Evolutionary conservation across 257 asterid species (phyloP).

Genomic region (Salvia rosmarinus): DNA sequence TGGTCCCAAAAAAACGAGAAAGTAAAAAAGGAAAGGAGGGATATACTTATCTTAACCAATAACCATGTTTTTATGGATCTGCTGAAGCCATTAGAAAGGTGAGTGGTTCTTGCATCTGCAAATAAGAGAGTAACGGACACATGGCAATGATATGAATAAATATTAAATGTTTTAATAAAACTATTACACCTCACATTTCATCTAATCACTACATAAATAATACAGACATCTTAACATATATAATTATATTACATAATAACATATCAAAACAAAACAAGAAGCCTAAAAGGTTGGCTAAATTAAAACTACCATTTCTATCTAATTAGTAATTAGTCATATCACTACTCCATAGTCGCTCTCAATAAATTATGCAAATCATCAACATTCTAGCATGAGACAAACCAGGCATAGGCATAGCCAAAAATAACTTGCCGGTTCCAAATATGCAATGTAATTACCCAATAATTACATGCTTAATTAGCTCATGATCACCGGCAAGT

Average conservation of each 20-base stretch:
- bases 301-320: neutral
- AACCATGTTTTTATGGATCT: neutral
- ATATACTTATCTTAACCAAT: conserved; percentile 1
- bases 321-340: neutral
- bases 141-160: neutral
- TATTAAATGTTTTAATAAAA: neutral
- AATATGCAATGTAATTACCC: too few species aligned
- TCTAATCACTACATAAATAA: too few species aligned
- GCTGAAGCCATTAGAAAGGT: neutral
- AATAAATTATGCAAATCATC: conserved; percentile 33
- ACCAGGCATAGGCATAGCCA: conserved; percentile 65
- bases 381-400: conserved; percentile 68
- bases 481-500: conserved; percentile 67
- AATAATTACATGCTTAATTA: neutral
- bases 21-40: too few species aligned
- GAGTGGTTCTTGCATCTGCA: neutral
- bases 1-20: neutral
- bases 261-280: neutral
- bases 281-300: neutral
- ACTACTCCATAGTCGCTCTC: neutral
- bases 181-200: neutral
- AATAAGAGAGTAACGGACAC: neutral
- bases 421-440: conserved; percentile 56
- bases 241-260: too few species aligned
- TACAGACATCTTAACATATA: too few species aligned